Evolutionary conservation across 495 filamentous ascomycete genomes (phyloP), one percentile per base, ranked within the genome.

Genomic region (Penicillium lividum): DNA sequence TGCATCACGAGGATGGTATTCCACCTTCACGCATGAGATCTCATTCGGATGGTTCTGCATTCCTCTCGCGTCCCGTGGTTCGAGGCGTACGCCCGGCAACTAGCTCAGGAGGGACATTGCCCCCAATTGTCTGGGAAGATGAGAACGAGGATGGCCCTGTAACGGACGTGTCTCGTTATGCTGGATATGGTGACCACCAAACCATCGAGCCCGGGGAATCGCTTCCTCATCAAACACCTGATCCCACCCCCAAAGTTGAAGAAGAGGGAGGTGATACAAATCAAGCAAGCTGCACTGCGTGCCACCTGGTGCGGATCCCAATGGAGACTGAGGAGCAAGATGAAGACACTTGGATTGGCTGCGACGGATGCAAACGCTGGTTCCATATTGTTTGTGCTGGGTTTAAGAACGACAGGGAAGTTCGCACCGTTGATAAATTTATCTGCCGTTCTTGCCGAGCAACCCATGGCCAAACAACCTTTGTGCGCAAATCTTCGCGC

Each of bases 341-440:
- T 30, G 76, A 80, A 54, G 80, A 80, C 56, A 83, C 84, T 13
- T 91, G 88, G 88, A 89, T 91, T 57, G 84, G 80, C 30, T 91
- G 88, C 62, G 87, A 91, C 68, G 87, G 85, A 33, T 91, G 88
- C 68, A 88, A 89, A 61, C 78, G 74, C 28, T 91, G 88, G 88
- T 89, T 85, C 61, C 88, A 91, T 66, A 87, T 85, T 49, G 80
- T 84, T 38, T 91, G 88, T 66, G 87, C 87, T 18, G 86, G 85
- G 5, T 88, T 91, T 63, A 86, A 87, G 62, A 87, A 78, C 63
- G 84, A 85, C 56, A 75, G 82, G n/a, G 85, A 89, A 60, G 81
- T 89, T 28, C 80, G 86, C 52, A 83, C 82, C 30, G 84, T 91
- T 18, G 88, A 91, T 66, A 91, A 89, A 62, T 91, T 83, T 59